Evolutionary conservation across 495 filamentous ascomycete species (phyloP), one percentile per base, ranked within the genome.

Genomic region (Penicillium bialowiezense): DNA sequence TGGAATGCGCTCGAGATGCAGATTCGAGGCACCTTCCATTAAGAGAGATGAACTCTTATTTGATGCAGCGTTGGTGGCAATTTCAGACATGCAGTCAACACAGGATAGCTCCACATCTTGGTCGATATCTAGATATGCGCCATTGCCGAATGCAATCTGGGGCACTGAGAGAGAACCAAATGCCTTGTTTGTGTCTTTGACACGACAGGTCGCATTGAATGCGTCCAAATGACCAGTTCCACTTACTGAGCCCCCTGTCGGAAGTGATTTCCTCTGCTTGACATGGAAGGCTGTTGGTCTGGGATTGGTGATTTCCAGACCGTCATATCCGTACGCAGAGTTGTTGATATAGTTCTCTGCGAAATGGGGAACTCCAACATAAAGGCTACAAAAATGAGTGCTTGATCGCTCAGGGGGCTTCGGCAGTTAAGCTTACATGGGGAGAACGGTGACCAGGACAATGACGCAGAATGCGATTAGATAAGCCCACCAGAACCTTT

Each of bases 401-500:
- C 14, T 3, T 26, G 23, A n/a, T n/a, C 23, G 8, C 8, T 8
- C 23, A 26, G 23, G 23, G 23, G 23, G 8, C 15, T 35, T 32
- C 15, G 8, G 18, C 5, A 17, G 13, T 23, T 10, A 21, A 31
- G 9, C 51, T 56, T 48, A 67, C 64, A 68, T 28, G 0, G 65
- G 65, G 3, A 68, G 52, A 14, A 65, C 36, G 2, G 48, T 49
- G 4, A 65, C 50, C 1, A 68, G 38, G 6, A 68, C 44, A 7
- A 56, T 42, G 14, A 48, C 37, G 29, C 54, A 48, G 13, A 65
- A 36, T 7, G 23, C 52, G n/a, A 65, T 49, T 20, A 59, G 28
- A 47, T 68, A 65, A 0, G 50, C 26, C 62, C 62, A 68, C 62
- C 65, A 68, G 58, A 63, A 55, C 37, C 49, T 60, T 45, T 64